Conservation (phyloP, 345 rosid species). For the Arabidopsis arenosa region DNA sequence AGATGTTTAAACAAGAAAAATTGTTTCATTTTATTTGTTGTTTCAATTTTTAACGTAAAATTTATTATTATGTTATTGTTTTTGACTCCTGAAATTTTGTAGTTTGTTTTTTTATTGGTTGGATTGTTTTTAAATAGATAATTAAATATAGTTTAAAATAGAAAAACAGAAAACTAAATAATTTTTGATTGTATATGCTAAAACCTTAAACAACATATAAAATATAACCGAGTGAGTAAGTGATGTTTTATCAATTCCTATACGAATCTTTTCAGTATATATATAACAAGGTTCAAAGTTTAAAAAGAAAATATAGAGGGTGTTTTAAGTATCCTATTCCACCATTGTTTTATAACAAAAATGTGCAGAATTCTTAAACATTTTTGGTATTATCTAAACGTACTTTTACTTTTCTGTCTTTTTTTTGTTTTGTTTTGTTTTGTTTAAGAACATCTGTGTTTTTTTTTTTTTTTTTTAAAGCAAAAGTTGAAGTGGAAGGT, state of each 20-base stretch:
- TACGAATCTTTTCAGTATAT: background rate
- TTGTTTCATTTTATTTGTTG: too few relatives aligned
- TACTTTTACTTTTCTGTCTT: background rate
- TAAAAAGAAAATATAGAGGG: background rate
- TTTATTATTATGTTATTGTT: too few relatives aligned
- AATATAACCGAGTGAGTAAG: too few relatives aligned
- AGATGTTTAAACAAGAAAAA: background rate
- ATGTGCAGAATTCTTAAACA: slow-evolving; percentile 3
- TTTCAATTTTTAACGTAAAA: too few relatives aligned
- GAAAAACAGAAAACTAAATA: too few relatives aligned
- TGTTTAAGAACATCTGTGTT: background rate
- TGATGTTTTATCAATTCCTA: background rate
- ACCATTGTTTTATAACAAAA: slow-evolving; percentile 9
- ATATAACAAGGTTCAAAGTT: background rate
- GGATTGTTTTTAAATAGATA: too few relatives aligned
- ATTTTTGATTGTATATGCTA: too few relatives aligned
- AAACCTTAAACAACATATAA: too few relatives aligned
- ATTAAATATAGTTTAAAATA: too few relatives aligned
- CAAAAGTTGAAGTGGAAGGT: slow-evolving; percentile 37
- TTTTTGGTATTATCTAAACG: background rate
- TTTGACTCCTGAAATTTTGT: too few relatives aligned
- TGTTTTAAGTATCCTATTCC: background rate
- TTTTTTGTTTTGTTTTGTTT: too few relatives aligned
- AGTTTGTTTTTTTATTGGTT: too few relatives aligned
- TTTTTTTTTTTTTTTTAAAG: background rate